phyloP scores from a whole-genome alignment of 441 rosid species.

The Croton setiger region DNA sequence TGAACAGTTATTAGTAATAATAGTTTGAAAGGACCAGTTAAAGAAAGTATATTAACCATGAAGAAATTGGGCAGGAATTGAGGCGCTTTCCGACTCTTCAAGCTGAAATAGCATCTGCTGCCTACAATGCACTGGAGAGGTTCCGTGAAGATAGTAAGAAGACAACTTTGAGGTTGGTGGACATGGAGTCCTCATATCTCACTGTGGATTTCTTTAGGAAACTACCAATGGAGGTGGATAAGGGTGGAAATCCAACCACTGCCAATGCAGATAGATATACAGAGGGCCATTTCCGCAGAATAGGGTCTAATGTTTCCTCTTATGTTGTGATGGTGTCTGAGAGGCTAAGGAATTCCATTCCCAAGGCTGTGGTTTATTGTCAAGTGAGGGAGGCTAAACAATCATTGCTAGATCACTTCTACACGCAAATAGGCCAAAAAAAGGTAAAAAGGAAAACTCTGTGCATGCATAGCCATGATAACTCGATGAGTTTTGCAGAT shows the following conservation, averaged over 20 bases:
- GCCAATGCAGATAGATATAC: slow-evolving; percentile 45
- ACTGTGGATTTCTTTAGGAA: slow-evolving; percentile 85
- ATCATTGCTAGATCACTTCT: slow-evolving; percentile 68
- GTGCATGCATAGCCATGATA: not conserved
- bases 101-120: slow-evolving; percentile 70
- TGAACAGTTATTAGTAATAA: not conserved
- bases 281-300: slow-evolving; percentile 71
- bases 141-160: slow-evolving; percentile 83
- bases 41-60: slow-evolving; percentile 5
- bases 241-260: slow-evolving; percentile 38
- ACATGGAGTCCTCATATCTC: slow-evolving; percentile 88
- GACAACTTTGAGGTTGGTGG: slow-evolving; percentile 64
- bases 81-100: slow-evolving; percentile 81
- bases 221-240: slow-evolving; percentile 72
- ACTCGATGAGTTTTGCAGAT: no score
- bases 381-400: slow-evolving; percentile 78
- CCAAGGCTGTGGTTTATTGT: slow-evolving; percentile 82
- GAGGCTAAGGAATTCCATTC: slow-evolving; percentile 64
- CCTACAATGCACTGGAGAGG: slow-evolving; percentile 64
- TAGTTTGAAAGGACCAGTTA: not conserved
- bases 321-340: slow-evolving; percentile 77
- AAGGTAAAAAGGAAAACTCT: slow-evolving; percentile 41
- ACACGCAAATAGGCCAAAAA: slow-evolving; percentile 54
- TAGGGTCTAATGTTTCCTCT: slow-evolving; percentile 69
- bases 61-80: slow-evolving; percentile 56